Percentiles rank a stretch among this genome's conserved stretches.
phyloP scores from a whole-genome alignment of 441 rosid species.

The Isatis lusitanica region DNA sequence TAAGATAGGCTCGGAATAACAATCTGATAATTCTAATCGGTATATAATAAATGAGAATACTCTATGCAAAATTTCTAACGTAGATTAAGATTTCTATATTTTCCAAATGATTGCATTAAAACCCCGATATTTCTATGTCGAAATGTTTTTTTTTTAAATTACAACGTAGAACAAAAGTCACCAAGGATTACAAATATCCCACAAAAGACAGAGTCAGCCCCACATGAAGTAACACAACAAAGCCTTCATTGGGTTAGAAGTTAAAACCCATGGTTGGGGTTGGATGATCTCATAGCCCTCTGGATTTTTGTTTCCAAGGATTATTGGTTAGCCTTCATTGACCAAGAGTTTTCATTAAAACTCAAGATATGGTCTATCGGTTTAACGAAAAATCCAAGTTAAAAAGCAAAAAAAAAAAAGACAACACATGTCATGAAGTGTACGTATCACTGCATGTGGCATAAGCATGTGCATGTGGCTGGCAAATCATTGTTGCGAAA shows the following conservation, averaged over 20 bases:
- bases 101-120: too few relatives aligned
- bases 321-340: neutral
- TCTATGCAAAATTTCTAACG: too few relatives aligned
- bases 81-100: too few relatives aligned
- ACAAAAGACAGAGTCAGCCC: neutral
- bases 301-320: neutral
- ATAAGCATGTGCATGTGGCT: constrained; percentile 26
- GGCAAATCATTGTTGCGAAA: constrained; percentile 33
- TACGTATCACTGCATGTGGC: constrained; percentile 34
- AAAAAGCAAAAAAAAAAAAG: neutral
- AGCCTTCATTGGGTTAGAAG: neutral
- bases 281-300: neutral
- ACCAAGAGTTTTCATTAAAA: neutral
- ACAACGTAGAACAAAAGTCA: neutral
- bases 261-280: neutral
- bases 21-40: too few relatives aligned
- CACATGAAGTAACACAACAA: neutral
- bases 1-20: too few relatives aligned
- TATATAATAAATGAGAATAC: too few relatives aligned
- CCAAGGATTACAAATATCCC: neutral
- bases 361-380: neutral
- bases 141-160: too few relatives aligned
- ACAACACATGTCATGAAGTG: constrained; percentile 24
- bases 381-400: neutral
- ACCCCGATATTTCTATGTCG: too few relatives aligned